Evolutionary conservation across 2,329 filamentous ascomycete genomes (phyloP), one percentile per base, ranked within the genome.

Genomic region (Phialophora chinensis): DNA sequence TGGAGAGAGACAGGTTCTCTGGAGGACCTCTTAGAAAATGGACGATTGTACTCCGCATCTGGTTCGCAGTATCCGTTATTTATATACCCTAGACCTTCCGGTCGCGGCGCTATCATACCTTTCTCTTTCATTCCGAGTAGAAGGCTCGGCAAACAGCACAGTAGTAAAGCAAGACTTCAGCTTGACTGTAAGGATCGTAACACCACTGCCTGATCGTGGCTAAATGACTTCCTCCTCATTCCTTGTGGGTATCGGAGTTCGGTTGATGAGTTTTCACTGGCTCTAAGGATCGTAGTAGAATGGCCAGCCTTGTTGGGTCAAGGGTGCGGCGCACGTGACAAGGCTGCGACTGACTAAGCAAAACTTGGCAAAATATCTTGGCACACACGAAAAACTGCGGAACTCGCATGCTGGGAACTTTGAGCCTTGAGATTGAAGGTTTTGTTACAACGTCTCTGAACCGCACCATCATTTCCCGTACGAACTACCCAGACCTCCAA

Each of bases 341-440:
- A 52, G 49, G 59, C 44, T 61, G 44, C 1, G 2, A 47, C 2
- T 52, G 49, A 61, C 20, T 61, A 52, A 35, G 59, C 63, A 10
- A 27, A 42, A 42, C 64, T 65, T 63, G 63, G 61, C 60, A 62
- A 10, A 55, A 63, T 50, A 44, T 68, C 66, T 68, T 68, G 66
- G 66, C 63, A 27, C 66, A 50, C 67, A 66, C 67, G 63, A 69
- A 57, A 38, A 55, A 57, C 61, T 25, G 20, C 27, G 42, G 47
- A 50, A 27, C 29, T 44, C 20, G 59, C 47, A 33, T 59, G 31
- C 59, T 61, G 52, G 29, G 50, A 49, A 38, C 31, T 23, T 54
- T 53, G 27, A 60, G 59, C 47, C 60, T 60, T 14, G 31, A 63
- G 56, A 44, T n/a, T 17, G 50, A 61, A 50, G 11, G 25, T 17